Evolutionary conservation across 73 alveolate species (phyloP).

Genomic region (Tetrahymena elliotti): DNA sequence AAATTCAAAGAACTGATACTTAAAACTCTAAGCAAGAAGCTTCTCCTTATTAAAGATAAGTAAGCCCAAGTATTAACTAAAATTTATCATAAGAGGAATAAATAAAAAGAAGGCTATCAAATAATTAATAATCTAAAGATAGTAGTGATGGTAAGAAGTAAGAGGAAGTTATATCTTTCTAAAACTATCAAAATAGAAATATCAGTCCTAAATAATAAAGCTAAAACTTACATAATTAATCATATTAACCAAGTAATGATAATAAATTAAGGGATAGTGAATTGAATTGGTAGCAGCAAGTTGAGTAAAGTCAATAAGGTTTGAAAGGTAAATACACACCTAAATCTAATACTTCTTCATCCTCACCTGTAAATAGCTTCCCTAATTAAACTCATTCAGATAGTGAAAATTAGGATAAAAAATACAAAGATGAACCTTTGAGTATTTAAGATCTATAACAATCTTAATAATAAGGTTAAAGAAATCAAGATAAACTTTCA

Average conservation of each 20-base stretch:
- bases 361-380: neutral
- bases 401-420: neutral
- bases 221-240: neutral
- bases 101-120: neutral
- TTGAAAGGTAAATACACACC: neutral
- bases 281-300: neutral
- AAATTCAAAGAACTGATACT: neutral
- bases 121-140: neutral
- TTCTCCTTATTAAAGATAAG: neutral
- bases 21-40: neutral
- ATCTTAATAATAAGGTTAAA: neutral
- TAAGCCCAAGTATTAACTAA: neutral
- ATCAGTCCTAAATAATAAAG: neutral
- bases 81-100: neutral
- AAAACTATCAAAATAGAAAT: neutral
- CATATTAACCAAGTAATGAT: neutral
- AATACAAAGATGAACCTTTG: neutral
- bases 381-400: neutral
- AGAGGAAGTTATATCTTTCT: neutral
- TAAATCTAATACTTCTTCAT: neutral
- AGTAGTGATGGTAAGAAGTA: neutral
- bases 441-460: neutral
- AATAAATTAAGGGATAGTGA: neutral
- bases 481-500: neutral
- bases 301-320: neutral